Base-by-base conservation (phyloP, 2,329 filamentous ascomycete species). In the Pseudonectria foliicola region DNA sequence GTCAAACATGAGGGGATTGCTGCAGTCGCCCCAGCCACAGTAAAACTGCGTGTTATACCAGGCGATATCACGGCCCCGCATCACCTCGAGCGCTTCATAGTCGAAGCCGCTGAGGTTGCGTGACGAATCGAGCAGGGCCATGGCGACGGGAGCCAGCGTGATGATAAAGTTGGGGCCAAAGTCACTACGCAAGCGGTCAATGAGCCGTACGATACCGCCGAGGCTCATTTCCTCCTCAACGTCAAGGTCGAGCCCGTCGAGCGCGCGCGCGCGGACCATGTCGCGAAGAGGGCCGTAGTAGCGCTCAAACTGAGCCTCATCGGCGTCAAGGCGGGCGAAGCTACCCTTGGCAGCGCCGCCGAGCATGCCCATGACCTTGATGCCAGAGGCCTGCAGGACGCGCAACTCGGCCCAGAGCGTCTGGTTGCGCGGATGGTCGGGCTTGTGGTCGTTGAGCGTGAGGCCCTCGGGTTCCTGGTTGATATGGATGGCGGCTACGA, bases 1-100 rank as follows among this genome's bases (percentile, higher is more conserved):
- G 36, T 75, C 66, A 52, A 73, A 79, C 55, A 68, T 64, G 27
- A 55, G 35, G 0, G 70, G 60, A 18, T 52, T 66, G 29, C 50
- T 57, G 40, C 70, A 62, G 45, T 70, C 68, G 7, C 86, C 86
- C 80, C 86, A 95, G 2, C 87, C 87, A 54, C 85, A 92, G 68
- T 95, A 95, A 61, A 95, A 94, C 55, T 95, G 89, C 6, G 82
- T 72, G 55, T 95, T 95, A 59, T 95, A 95, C 77, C 87, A 95
- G 3, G 72, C 70, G 18, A 95, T 83, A 28, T 81, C 71, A 12
- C 59, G 60, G 1, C 81, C 80, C 6, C 76, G 69, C 57, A 76
- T 70, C 10, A 71, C 68, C 55, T 94, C 86, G 3, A 95, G 71
- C 10, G 78, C 68, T 29, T 77, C 70, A 59, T 95, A 95, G 55